These are phyloP conservation scores for Fusarium euwallaceae DNA, from an alignment of 2,329 filamentous ascomycete species.

Conservation along the genomic window DNA sequence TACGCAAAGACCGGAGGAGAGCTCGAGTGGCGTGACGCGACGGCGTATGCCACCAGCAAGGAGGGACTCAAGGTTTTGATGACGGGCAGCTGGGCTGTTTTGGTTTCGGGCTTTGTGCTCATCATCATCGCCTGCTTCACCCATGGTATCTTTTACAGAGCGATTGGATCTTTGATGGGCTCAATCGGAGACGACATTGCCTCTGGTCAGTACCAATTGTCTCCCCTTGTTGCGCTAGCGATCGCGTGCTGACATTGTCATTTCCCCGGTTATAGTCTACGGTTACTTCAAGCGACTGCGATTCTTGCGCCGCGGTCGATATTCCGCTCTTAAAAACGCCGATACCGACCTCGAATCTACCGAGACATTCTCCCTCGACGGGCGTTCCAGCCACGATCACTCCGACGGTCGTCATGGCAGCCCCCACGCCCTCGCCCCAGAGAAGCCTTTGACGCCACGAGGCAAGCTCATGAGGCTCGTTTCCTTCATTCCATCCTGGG, in stretches of 20 bases:
- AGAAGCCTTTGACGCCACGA: slow-evolving; percentile 19
- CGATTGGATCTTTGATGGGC: slow-evolving; percentile 39
- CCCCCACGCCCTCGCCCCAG: slow-evolving; percentile 8
- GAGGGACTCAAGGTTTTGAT: slow-evolving; percentile 51
- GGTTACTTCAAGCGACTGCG: slow-evolving; percentile 30
- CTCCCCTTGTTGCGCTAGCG: neutral
- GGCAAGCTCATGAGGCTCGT: slow-evolving; percentile 26
- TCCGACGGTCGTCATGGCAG: slow-evolving; percentile 13
- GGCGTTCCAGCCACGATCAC: slow-evolving; percentile 32
- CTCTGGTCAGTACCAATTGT: slow-evolving; percentile 21
- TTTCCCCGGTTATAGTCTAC: slow-evolving; percentile 20
- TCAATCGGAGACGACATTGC: slow-evolving; percentile 33
- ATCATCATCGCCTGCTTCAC: slow-evolving; percentile 42
- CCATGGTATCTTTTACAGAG: slow-evolving; percentile 42
- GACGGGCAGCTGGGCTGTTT: slow-evolving; percentile 46
- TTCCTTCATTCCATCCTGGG: slow-evolving; percentile 23
- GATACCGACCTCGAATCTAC: slow-evolving; percentile 37
- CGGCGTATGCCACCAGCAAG: slow-evolving; percentile 46
- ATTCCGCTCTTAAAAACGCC: slow-evolving; percentile 30
- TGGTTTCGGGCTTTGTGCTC: slow-evolving; percentile 39
- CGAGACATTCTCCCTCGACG: slow-evolving; percentile 38
- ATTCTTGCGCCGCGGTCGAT: slow-evolving; percentile 35
- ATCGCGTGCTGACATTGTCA: slow-evolving; percentile 13
- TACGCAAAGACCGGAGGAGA: slow-evolving; percentile 50
- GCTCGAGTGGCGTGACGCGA: slow-evolving; percentile 50